Base-by-base conservation (phyloP, 495 filamentous ascomycete species). In the Penicillium alfredii region DNA sequence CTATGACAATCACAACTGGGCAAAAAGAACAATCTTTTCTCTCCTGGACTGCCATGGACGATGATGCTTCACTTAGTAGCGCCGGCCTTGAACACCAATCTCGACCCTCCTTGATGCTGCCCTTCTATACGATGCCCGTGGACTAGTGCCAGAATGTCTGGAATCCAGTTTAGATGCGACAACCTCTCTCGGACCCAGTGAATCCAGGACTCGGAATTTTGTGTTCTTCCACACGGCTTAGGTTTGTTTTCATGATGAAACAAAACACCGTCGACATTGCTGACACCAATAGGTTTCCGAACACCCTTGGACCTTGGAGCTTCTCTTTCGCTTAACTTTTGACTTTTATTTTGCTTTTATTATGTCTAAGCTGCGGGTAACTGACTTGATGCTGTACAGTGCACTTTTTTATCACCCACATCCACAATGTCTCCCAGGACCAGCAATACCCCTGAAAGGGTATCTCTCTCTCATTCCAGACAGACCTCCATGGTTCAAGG, bases 381-480 rank as follows among this genome's bases (percentile, higher is more conserved):
- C 64, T 69, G 49, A 69, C 64, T 55, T 49, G 35, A 37, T 38
- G 28, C 35, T 49, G 21, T 55, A 60, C 56, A 56, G 46, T 44
- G 46, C 39, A 33, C 33, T 37, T 30, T 26, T 44, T 31, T 35
- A 18, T 45, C 33, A 36, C 38, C 33, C 36, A 45, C 27, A 42
- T 16, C 30, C 47, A 61, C 35, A 53, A 70, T 65, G 64, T 59
- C 64, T 51, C 43, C 54, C 19, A 55, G 58, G 38, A 61, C 56
- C 29, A 66, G 56, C 50, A 61, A 39, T 38, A 60, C 64, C 40
- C 41, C 61, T 34, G 56, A 58, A 25, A 47, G 55, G 31, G 47
- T 64, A 40, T 54, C 64, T 44, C 49, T 63, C 29, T 49, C 63
- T 42, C 55, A 63, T 43, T 35, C 63, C 34, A 66, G 62, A 51